A percentile compares a stretch with the other conserved stretches of the same genome.
phyloP scores from a whole-genome alignment of 805 yeast species.

The Metschnikowia henanensis region DNA sequence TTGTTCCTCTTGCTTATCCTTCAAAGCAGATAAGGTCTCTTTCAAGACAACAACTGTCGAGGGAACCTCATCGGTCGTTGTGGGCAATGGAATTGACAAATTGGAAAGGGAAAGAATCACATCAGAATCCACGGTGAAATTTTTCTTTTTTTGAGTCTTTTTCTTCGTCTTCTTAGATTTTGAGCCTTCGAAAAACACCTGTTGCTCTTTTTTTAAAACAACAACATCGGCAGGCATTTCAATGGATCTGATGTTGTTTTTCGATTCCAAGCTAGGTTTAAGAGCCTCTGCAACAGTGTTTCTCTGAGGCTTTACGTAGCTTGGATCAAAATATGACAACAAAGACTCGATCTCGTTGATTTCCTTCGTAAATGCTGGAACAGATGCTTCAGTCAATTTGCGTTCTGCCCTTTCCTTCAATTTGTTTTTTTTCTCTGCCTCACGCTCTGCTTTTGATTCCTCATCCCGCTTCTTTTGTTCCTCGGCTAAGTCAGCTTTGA shows the following conservation, averaged over 20 bases:
- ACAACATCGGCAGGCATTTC: constrained; percentile 65
- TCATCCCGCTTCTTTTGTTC: constrained; percentile 69
- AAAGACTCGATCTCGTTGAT: constrained; percentile 73
- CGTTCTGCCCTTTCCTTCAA: constrained; percentile 60
- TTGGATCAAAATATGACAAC: constrained; percentile 74
- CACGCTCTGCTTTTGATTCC: constrained; percentile 59
- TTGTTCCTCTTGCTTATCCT: constrained; percentile 74
- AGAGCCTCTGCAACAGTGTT: constrained; percentile 27
- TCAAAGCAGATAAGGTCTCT: constrained; percentile 67
- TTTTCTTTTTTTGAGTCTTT: constrained; percentile 44
- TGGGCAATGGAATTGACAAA: constrained; percentile 77
- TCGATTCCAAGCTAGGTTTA: constrained; percentile 24
- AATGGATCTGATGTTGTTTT: constrained; percentile 45
- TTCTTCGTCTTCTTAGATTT: constrained; percentile 48
- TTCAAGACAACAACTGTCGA: constrained; percentile 64
- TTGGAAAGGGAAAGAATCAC: constrained; percentile 75
- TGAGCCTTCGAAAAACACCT: constrained; percentile 53
- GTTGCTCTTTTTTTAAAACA: constrained; percentile 62
- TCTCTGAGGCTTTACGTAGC: constrained; percentile 59
- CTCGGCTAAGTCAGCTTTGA: constrained; percentile 63
- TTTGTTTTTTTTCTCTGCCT: constrained; percentile 51
- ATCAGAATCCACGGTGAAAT: constrained; percentile 76
- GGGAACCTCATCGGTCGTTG: constrained; percentile 68
- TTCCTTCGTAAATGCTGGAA: constrained; percentile 84
- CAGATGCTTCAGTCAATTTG: constrained; percentile 69